These are phyloP conservation scores for Ehretia macrophylla DNA, from an alignment of 257 asterid species.

Conservation along the genomic window DNA sequence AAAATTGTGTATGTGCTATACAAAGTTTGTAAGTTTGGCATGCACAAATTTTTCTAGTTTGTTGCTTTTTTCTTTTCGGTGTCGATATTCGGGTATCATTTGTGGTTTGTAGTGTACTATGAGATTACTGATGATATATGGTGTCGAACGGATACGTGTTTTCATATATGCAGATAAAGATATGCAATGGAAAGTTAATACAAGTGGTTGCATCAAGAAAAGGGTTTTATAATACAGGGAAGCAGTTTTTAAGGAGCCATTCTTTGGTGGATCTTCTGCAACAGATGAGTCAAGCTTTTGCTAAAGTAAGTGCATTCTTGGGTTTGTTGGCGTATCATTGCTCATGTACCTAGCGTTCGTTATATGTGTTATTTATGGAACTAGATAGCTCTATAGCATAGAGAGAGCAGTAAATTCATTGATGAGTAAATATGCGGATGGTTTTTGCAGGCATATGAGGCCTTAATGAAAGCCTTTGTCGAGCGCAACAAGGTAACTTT, in stretches of 20 bases:
- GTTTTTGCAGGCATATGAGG: slow-evolving; percentile 80
- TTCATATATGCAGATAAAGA: slow-evolving; percentile 67
- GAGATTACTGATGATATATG: slow-evolving; percentile 1
- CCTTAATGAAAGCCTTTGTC: slow-evolving; percentile 79
- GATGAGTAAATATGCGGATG: slow-evolving; percentile 12
- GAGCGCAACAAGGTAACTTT: slow-evolving; percentile 89
- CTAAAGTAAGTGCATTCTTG: slow-evolving; percentile 52
- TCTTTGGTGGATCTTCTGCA: slow-evolving; percentile 98
- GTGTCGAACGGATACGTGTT: not conserved
- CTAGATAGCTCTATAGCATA: too few species aligned
- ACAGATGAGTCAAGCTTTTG: slow-evolving; percentile 97
- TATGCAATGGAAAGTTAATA: slow-evolving; percentile 89
- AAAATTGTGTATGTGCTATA: too few species aligned
- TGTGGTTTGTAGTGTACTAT: not conserved
- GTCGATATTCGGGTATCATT: not conserved
- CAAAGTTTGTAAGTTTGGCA: too few species aligned
- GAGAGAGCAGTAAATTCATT: not conserved
- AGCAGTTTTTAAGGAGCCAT: slow-evolving; percentile 67
- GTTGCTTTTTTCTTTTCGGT: not conserved
- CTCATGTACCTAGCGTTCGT: not conserved
- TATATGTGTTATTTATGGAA: too few species aligned
- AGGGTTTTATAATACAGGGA: slow-evolving; percentile 85
- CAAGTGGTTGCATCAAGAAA: slow-evolving; percentile 80
- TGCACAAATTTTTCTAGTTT: not conserved
- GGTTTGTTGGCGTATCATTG: not conserved